A percentile compares a stretch with the other conserved stretches of the same genome.
Evolutionary conservation across 768 basidiomycete species (phyloP).

Genomic region (Xerocomellus chrysenteron): DNA sequence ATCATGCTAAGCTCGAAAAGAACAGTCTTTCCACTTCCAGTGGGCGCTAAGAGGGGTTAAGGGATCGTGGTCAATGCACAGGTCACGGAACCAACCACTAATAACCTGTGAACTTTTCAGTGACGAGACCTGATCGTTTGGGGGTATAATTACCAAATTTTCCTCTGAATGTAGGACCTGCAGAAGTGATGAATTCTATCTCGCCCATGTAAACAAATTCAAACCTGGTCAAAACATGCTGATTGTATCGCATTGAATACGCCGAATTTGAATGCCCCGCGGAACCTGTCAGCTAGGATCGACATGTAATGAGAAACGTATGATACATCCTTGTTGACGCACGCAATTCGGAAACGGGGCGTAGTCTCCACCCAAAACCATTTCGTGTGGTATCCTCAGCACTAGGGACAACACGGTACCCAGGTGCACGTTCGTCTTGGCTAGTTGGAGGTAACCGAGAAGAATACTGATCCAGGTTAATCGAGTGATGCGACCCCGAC

Average conservation of each 20-base stretch:
- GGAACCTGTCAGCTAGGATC: slow-evolving; percentile 71
- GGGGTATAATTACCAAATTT: slow-evolving; percentile 53
- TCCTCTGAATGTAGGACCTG: slow-evolving; percentile 60
- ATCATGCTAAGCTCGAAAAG: slow-evolving; percentile 92
- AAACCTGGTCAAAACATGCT: slow-evolving; percentile 71
- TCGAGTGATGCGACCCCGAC: not conserved
- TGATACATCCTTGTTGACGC: slow-evolving; percentile 16
- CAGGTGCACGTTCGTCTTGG: not conserved
- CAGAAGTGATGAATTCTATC: not conserved
- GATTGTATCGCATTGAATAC: slow-evolving; percentile 94
- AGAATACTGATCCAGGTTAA: not conserved
- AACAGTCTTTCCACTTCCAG: slow-evolving; percentile 94
- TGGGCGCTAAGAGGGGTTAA: slow-evolving; percentile 64
- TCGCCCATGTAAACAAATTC: not conserved
- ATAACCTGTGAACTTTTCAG: slow-evolving; percentile 52
- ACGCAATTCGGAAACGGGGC: slow-evolving; percentile 75
- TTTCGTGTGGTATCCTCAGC: slow-evolving; percentile 32
- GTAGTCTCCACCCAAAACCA: slow-evolving; percentile 50
- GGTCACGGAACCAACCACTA: slow-evolving; percentile 48
- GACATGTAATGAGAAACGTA: slow-evolving; percentile 6
- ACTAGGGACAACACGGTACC: not conserved
- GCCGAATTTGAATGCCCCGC: slow-evolving; percentile 81
- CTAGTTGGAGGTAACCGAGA: not conserved
- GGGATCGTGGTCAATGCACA: not conserved
- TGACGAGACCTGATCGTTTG: not conserved